Evolutionary conservation across 2,329 filamentous ascomycete species (phyloP), one percentile per base, ranked within the genome.

Genomic region (Trichoderma oligosporum): DNA sequence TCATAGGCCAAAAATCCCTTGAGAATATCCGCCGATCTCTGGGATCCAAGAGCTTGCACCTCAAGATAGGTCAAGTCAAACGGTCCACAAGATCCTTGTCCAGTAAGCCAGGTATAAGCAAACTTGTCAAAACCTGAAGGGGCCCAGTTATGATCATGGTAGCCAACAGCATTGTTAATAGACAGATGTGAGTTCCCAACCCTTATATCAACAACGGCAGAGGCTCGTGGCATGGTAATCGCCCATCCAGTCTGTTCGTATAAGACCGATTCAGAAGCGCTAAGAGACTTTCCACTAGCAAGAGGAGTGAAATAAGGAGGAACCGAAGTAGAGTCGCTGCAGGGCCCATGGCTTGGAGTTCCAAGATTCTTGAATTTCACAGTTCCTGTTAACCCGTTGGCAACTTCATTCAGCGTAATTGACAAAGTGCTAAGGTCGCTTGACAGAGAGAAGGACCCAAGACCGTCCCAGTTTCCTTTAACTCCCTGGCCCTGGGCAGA

Each of bases 141-240:
- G 4, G 27, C 45, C 45, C 45, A 48, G 27, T 33, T 48, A n/a
- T 48, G 45, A 14, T 48, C 45, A 8, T 48, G 45, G 27, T 48
- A 48, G 27, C 45, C 45, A 18, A 31, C 18, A 14, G 45, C 45
- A 22, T 48, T 22, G 25, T 5, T 9, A 12, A 48, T 24, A n/a
- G 16, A 22, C 11, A 48, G 45, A 14, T 18, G 29, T 4, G 11
- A n/a, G 25, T 27, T 27, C 2, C 20, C 27, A 16, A 48, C 24
- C 11, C 3, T 33, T 4, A 48, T 7, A 14, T 48, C 29, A 16
- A 48, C 45, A 9, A 33, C n/a, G 9, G 45, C 29, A 8, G 29
- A 8, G 25, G 45, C 45, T 18, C 45, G 11, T 7, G 45, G 45
- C 45, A 48, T 20, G 45, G n/a, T 35, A 16, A 35, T 48, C 4